Evolutionary conservation across 2,329 filamentous ascomycete genomes (phyloP).

Genomic region (Arthrinium phaeospermum): DNA sequence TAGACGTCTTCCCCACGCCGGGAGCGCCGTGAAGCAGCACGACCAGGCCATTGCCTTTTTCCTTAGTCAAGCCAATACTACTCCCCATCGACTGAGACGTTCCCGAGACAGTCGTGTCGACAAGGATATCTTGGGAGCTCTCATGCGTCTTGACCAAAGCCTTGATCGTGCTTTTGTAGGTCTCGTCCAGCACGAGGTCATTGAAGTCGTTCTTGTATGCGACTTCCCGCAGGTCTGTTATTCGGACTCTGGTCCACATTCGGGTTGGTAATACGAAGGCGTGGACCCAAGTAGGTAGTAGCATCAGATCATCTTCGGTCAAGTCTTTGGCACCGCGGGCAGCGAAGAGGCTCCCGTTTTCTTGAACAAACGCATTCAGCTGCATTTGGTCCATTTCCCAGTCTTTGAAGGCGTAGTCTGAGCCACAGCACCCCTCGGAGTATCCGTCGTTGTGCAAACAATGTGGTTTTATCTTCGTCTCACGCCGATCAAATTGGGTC

Average conservation of each 20-base stretch:
- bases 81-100: background rate
- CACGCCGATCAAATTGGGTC: background rate
- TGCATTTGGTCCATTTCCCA: background rate
- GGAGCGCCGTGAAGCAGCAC: slow-evolving; percentile 9
- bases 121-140: no score
- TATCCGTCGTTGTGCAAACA: background rate
- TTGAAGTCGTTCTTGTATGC: background rate
- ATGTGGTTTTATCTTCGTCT: background rate
- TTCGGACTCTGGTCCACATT: background rate
- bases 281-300: background rate
- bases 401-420: background rate
- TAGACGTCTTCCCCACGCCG: slow-evolving; percentile 5
- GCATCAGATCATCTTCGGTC: background rate
- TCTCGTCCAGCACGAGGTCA: background rate
- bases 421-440: background rate
- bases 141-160: background rate
- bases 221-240: background rate
- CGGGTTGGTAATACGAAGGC: background rate
- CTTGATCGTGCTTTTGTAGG: background rate
- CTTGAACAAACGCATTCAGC: background rate
- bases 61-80: background rate
- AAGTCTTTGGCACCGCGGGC: background rate
- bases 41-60: background rate
- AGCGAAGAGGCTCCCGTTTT: background rate
- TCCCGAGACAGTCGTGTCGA: no score